phyloP scores from a whole-genome alignment of 1,284 basidiomycete genomes.

The Irpex sp. region DNA sequence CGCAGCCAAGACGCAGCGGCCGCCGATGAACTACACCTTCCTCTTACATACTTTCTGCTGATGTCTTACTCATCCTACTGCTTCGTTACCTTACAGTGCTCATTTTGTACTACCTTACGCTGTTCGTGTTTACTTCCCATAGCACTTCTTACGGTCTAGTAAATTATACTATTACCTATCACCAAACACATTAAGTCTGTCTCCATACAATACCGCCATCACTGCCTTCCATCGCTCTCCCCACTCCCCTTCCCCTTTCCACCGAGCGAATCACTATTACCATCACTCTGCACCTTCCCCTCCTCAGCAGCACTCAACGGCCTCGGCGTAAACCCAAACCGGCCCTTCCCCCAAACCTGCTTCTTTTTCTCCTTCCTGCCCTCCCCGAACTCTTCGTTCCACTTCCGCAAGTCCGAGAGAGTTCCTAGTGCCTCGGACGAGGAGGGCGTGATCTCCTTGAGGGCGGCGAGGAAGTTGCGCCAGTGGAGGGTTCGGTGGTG shows the following conservation, averaged over 20 bases:
- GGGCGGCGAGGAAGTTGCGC: conserved; percentile 76
- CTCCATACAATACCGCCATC: neutral
- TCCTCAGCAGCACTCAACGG: conserved; percentile 32
- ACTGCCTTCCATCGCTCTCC: neutral
- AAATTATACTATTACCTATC: neutral
- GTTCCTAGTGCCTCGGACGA: conserved; percentile 79
- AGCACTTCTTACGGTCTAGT: neutral
- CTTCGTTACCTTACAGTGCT: neutral
- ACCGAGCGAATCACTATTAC: neutral
- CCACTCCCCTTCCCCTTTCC: conserved; percentile 6
- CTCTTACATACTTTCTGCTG: too few relatives aligned
- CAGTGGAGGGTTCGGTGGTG: conserved; percentile 44
- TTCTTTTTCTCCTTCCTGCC: conserved; percentile 59
- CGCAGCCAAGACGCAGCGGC: conserved; percentile 19
- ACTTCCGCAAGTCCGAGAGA: conserved; percentile 79
- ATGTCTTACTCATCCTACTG: neutral
- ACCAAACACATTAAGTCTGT: neutral
- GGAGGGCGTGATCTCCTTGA: conserved; percentile 84
- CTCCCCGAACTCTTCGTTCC: conserved; percentile 92
- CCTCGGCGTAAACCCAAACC: conserved; percentile 58
- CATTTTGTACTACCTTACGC: neutral
- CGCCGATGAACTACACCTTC: conserved; percentile 4
- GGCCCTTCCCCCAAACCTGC: conserved; percentile 71
- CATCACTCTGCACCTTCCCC: conserved; percentile 35
- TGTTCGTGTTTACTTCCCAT: neutral